Conservation (phyloP, 75 land plant species). For the Isoetes taiwanensis region DNA sequence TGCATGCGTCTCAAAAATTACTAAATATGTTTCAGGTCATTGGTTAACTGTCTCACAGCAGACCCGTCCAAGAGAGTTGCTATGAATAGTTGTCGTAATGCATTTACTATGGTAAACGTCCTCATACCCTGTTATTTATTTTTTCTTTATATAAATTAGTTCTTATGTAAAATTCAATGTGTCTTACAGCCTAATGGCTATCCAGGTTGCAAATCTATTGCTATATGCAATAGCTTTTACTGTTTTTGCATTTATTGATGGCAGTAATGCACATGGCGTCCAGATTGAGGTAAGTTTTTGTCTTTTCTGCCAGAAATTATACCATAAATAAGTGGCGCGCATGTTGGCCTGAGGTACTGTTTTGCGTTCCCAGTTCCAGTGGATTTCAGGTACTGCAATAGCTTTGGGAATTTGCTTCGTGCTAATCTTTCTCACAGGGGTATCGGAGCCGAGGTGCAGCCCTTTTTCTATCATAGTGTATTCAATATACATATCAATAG, state of each 20-base stretch:
- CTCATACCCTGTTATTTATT: no score
- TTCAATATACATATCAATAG: background rate
- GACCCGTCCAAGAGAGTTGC: conserved; percentile 83
- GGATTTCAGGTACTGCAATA: conserved; percentile 75
- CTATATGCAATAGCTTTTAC: conserved; percentile 73
- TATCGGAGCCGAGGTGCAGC: conserved; percentile 68
- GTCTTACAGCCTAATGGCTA: background rate
- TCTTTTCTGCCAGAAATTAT: no score
- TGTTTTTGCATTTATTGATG: conserved; percentile 36
- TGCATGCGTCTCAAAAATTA: no score
- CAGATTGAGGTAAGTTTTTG: conserved; percentile 49
- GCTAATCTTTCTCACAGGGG: conserved; percentile 51
- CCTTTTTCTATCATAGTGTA: no score
- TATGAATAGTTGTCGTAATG: conserved; percentile 86
- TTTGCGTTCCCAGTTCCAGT: conserved; percentile 69
- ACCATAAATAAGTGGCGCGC: no score
- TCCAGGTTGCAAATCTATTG: conserved; percentile 80
- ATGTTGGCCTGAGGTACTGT: no score
- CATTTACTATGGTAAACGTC: conserved; percentile 83
- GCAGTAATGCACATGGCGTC: conserved; percentile 27
- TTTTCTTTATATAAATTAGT: no score
- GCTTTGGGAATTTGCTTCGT: conserved; percentile 80
- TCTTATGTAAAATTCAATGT: background rate
- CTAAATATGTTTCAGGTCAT: conserved; percentile 62
- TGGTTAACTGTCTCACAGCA: conserved; percentile 85